These are phyloP conservation scores for Telopea speciosissima DNA, from an alignment of 177 flowering plant species.

Conservation along the genomic window DNA sequence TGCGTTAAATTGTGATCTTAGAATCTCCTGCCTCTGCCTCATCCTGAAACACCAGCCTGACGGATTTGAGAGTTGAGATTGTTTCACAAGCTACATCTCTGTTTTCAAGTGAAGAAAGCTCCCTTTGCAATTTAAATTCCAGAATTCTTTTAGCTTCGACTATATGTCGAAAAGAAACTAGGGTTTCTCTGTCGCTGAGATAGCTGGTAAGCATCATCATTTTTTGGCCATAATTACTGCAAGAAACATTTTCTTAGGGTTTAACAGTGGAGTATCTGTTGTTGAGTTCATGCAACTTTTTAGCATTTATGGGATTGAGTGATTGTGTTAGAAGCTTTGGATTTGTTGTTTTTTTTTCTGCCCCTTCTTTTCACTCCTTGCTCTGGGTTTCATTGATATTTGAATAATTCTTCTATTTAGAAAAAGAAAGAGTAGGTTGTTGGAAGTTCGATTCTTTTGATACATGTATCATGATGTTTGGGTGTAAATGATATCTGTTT, in stretches of 20 bases:
- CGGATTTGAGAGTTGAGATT: background rate
- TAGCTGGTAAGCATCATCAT: conserved; percentile 4
- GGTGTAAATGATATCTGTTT: background rate
- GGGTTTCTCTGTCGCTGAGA: conserved; percentile 9
- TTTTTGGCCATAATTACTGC: background rate
- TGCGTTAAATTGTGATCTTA: too few species aligned
- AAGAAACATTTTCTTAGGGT: background rate
- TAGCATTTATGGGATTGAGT: background rate
- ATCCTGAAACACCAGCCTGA: too few species aligned
- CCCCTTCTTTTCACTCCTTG: background rate
- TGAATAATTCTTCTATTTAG: background rate
- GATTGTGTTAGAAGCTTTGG: background rate
- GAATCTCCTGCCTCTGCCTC: too few species aligned
- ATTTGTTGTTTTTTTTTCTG: background rate
- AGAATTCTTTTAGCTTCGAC: conserved; percentile 2
- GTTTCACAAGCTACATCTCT: background rate
- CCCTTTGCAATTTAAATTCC: background rate
- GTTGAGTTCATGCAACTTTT: background rate
- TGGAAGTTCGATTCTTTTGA: background rate
- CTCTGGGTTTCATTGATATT: background rate
- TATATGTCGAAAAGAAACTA: background rate
- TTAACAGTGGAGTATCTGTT: background rate
- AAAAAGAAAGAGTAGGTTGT: background rate
- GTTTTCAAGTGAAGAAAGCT: conserved; percentile 8
- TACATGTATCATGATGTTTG: background rate